These are phyloP conservation scores for Rutidosis leptorrhynchoides DNA, from an alignment of 129 eudicot genomes.

Conservation along the genomic window DNA sequence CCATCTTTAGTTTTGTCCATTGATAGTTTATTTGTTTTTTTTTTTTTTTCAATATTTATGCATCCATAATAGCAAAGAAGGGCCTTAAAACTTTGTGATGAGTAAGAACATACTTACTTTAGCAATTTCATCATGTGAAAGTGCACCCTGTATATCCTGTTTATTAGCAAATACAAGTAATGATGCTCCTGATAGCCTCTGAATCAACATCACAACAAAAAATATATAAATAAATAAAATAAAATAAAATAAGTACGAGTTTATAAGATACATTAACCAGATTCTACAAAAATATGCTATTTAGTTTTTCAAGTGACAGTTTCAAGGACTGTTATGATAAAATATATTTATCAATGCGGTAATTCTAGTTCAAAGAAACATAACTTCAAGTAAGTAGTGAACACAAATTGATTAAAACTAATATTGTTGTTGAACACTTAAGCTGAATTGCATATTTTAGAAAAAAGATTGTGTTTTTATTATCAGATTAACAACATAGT, in stretches of 20 bases:
- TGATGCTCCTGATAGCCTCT: conserved; percentile 97
- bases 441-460: too few species aligned
- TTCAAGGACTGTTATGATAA: conserved; percentile 1
- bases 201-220: conserved; percentile 23
- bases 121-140: conserved; percentile 86
- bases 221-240: too few species aligned
- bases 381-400: background rate
- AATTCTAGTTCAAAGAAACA: too few species aligned
- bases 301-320: conserved; percentile 1
- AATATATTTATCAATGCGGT: background rate
- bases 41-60: background rate
- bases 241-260: background rate
- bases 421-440: background rate
- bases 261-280: conserved; percentile 4
- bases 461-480: background rate
- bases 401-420: background rate
- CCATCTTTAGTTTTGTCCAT: background rate
- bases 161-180: conserved; percentile 87
- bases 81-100: background rate
- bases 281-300: background rate
- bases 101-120: conserved; percentile 47
- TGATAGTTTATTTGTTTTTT: background rate
- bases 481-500: conserved; percentile 8
- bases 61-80: conserved; percentile 1
- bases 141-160: conserved; percentile 94